phyloP scores from a whole-genome alignment of 208 protist species.

The Trypanosoma scelopori region DNA sequence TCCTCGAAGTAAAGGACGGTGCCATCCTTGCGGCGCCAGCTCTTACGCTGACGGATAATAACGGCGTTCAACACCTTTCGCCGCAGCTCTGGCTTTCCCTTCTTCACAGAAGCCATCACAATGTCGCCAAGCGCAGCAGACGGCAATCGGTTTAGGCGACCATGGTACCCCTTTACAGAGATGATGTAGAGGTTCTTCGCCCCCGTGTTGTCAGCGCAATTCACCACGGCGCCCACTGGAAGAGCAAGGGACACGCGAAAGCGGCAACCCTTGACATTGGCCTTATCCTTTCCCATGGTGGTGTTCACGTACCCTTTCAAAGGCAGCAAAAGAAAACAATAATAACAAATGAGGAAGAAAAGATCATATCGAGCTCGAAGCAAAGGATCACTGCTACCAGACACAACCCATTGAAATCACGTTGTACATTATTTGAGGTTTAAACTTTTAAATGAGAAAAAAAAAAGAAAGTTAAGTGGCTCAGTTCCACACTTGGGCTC shows the following conservation, averaged over 20 bases:
- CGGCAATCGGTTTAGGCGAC: constrained; percentile 98
- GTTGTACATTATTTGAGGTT: too few relatives aligned
- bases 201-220: constrained; percentile 99
- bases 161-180: constrained; percentile 97
- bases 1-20: constrained; percentile 99
- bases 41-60: constrained; percentile 99
- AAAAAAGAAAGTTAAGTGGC: not conserved
- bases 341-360: too few relatives aligned
- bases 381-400: too few relatives aligned
- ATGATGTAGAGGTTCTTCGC: constrained; percentile 99
- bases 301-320: not conserved
- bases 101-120: constrained; percentile 99
- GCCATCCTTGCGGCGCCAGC: constrained; percentile 98
- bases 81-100: constrained; percentile 99
- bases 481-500: not conserved
- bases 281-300: constrained; percentile 89
- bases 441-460: constrained; percentile 6
- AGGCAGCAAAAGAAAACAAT: not conserved
- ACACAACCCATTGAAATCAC: too few relatives aligned
- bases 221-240: constrained; percentile 98
- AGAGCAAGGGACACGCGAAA: constrained; percentile 99
- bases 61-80: constrained; percentile 99
- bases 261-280: constrained; percentile 95
- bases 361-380: not conserved
- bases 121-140: constrained; percentile 98